Evolutionary conservation across 306 rosid species (phyloP), one percentile per base, ranked within the genome.

Genomic region (Gynostemma pentaphyllum): DNA sequence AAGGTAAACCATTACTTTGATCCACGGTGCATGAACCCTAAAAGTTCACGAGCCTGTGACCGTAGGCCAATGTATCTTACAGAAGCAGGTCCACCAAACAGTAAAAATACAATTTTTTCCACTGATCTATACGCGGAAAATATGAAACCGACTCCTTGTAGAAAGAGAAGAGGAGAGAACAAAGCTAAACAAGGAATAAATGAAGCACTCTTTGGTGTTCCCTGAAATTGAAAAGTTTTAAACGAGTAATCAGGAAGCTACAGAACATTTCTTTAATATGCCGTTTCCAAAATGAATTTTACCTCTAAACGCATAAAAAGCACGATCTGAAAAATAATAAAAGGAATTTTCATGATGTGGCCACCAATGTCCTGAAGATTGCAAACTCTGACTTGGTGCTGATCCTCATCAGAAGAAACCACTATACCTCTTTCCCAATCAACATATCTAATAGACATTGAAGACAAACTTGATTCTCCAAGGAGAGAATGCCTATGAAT

Each of bases 281-380:
- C 36, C 30, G 40, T 59, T 55, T 48, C 6, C 45, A 54, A 59
- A 23, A 54, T 46, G 7, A 37, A 68, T 21, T 36, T 26, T 79
- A 90, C 97, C 94, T 87, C 95, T 70, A 90, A 77, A 70, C 67
- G 88, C 94, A 90, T 82, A 69, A 90, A 82, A 47, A 90, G 88
- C 39, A 90, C 63, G 65, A 90, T 68, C 74, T 90, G 95, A 79
- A 84, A 90, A 74, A 45, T 52, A 61, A 90, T 79, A 37, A 90
- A 47, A 60, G 95, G 97, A 74, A 90, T 63, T 78, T 90, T 90
- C 90, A 90, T 91, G 45, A 88, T 68, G 76, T 91, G 98, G 16
- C 98, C 96, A 40, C 96, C 95, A 37, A 91, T 75, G 71, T 88
- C 92, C 75, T 83, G 96, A 56, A 82, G 73, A 76, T 72, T 80